Evolutionary conservation across 1,284 basidiomycete genomes (phyloP).

Genomic region (Ustilago trichophora): DNA sequence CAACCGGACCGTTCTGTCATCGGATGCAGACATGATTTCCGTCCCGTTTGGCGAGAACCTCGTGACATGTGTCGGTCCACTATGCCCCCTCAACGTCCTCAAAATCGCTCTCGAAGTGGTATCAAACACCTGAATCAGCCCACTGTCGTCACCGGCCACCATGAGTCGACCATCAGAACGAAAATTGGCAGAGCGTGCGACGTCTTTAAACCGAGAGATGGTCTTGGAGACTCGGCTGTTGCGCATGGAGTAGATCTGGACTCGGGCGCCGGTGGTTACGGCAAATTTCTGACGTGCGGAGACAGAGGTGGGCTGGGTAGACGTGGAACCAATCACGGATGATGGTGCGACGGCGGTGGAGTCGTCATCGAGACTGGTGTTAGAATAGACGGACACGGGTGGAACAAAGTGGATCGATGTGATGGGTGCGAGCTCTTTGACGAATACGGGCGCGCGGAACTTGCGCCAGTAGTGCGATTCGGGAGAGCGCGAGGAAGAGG

Average conservation of each 20-base stretch:
- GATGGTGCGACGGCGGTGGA: slow-evolving; percentile 1
- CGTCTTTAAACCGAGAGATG: slow-evolving; percentile 94
- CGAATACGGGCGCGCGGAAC: slow-evolving; percentile 60
- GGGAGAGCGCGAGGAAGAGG: slow-evolving; percentile 34
- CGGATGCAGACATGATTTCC: slow-evolving; percentile 90
- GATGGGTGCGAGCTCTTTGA: slow-evolving; percentile 64
- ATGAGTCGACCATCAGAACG: slow-evolving; percentile 91
- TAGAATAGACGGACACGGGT: slow-evolving; percentile 40
- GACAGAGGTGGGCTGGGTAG: slow-evolving; percentile 27
- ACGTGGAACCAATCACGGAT: slow-evolving; percentile 24
- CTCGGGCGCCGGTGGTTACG: slow-evolving; percentile 89
- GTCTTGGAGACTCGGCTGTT: slow-evolving; percentile 96
- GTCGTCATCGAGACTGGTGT: slow-evolving; percentile 14
- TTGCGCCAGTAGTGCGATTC: slow-evolving; percentile 64
- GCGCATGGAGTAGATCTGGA: slow-evolving; percentile 94
- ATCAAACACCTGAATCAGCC: slow-evolving; percentile 94
- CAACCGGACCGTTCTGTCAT: slow-evolving; percentile 90
- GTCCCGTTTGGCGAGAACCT: slow-evolving; percentile 86
- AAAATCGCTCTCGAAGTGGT: slow-evolving; percentile 92
- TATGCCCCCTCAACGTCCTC: slow-evolving; percentile 88
- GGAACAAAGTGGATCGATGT: slow-evolving; percentile 64
- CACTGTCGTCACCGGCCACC: slow-evolving; percentile 93
- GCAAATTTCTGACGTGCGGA: slow-evolving; percentile 75
- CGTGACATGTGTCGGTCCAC: slow-evolving; percentile 88
- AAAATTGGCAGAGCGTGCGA: slow-evolving; percentile 75